phyloP scores from a whole-genome alignment of 164 flowering plant genomes.

The Vitis rotundifolia region DNA sequence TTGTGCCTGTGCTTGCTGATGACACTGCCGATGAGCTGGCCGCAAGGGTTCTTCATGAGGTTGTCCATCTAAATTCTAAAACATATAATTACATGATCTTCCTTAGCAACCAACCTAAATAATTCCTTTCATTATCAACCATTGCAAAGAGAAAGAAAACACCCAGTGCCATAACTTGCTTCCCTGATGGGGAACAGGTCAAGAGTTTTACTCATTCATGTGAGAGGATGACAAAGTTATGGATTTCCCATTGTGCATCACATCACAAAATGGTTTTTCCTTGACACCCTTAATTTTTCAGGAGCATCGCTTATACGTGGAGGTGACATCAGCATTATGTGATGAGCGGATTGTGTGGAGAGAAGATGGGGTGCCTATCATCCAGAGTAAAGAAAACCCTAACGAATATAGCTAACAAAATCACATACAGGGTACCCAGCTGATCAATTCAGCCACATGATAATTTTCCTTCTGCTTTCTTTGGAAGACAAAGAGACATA shows the following conservation, averaged over 20 bases:
- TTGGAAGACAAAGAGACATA: too few relatives aligned
- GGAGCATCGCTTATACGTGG: constrained; percentile 79
- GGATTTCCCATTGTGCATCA: not conserved
- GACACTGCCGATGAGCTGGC: constrained; percentile 85
- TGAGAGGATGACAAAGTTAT: too few relatives aligned
- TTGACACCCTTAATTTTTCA: constrained; percentile 18
- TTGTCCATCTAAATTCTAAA: constrained; percentile 16
- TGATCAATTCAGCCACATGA: not conserved
- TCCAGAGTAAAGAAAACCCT: constrained; percentile 62
- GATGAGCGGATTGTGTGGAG: constrained; percentile 83
- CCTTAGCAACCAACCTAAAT: not conserved
- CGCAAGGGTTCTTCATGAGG: constrained; percentile 82
- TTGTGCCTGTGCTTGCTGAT: constrained; percentile 71
- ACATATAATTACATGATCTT: not conserved
- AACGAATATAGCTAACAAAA: constrained; percentile 29
- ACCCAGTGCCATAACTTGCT: not conserved
- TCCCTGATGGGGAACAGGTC: too few relatives aligned
- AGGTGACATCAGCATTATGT: constrained; percentile 67
- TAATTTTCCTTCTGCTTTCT: too few relatives aligned
- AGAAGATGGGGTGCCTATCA: constrained; percentile 84
- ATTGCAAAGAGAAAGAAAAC: too few relatives aligned
- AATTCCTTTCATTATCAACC: too few relatives aligned
- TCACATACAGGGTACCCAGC: too few relatives aligned
- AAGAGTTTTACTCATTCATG: too few relatives aligned
- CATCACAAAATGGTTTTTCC: not conserved